Evolutionary conservation across 106 monocot species (phyloP).

Genomic region (Allium fistulosum): DNA sequence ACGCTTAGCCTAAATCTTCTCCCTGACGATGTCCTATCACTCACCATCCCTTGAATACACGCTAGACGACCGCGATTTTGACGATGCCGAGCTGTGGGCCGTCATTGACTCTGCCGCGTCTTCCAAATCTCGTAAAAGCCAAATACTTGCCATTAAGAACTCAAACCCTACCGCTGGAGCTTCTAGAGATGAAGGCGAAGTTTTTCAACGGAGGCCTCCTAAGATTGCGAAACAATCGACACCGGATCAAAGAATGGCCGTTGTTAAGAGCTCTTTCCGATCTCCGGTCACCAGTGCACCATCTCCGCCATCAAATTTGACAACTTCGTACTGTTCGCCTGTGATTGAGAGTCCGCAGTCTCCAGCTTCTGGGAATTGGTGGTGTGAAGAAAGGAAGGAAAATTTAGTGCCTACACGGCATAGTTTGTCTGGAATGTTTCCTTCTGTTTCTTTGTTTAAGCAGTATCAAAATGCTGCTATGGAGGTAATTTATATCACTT

Average conservation of each 20-base stretch:
- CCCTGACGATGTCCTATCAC: neutral
- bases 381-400: constrained; percentile 27
- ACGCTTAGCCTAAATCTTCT: no score
- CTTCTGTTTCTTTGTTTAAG: constrained; percentile 74
- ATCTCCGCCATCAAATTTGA: constrained; percentile 12
- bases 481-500: constrained; percentile 37
- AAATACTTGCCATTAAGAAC: constrained; percentile 35
- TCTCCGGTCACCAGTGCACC: constrained; percentile 15
- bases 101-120: constrained; percentile 85
- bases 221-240: constrained; percentile 35
- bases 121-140: constrained; percentile 33
- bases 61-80: constrained; percentile 53
- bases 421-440: constrained; percentile 51
- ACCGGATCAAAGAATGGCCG: constrained; percentile 25
- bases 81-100: constrained; percentile 95
- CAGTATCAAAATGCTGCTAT: constrained; percentile 88
- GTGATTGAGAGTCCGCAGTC: constrained; percentile 32
- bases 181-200: constrained; percentile 33
- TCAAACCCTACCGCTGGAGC: constrained; percentile 1
- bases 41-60: constrained; percentile 16
- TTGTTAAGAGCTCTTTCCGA: constrained; percentile 26
- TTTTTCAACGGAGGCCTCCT: constrained; percentile 31
- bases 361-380: constrained; percentile 15
- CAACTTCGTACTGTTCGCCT: constrained; percentile 26
- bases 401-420: constrained; percentile 12